Conservation (phyloP, 345 rosid species). For the Euphorbia pulcherrima region DNA sequence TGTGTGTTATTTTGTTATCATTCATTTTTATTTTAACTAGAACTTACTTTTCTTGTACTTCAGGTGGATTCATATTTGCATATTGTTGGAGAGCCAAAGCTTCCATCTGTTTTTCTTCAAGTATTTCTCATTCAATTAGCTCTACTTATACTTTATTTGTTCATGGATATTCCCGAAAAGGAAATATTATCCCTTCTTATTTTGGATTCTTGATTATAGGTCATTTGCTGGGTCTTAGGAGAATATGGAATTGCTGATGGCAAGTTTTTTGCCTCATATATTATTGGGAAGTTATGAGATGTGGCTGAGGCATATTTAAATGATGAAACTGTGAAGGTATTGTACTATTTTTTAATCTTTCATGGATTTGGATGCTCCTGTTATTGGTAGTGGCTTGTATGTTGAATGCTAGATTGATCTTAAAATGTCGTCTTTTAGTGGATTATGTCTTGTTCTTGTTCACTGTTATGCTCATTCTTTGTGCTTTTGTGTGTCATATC, state of each 20-base stretch:
- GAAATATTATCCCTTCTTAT: neutral
- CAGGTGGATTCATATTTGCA: slow-evolving; percentile 94
- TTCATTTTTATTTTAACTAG: neutral
- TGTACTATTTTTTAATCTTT: slow-evolving; percentile 3
- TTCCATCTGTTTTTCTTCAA: slow-evolving; percentile 93
- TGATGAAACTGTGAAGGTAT: slow-evolving; percentile 95
- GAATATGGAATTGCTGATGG: slow-evolving; percentile 90
- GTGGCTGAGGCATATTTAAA: slow-evolving; percentile 92
- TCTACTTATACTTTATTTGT: slow-evolving; percentile 4
- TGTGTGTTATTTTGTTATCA: no score
- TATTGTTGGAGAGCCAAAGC: slow-evolving; percentile 88
- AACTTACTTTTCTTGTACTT: slow-evolving; percentile 10
- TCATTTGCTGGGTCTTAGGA: slow-evolving; percentile 96
- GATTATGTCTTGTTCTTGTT: neutral
- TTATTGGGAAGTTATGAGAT: slow-evolving; percentile 88
- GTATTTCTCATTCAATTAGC: slow-evolving; percentile 33
- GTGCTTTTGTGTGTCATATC: neutral
- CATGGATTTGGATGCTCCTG: neutral
- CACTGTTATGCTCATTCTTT: neutral
- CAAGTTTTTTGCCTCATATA: slow-evolving; percentile 71
- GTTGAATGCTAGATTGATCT: neutral
- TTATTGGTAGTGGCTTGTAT: neutral
- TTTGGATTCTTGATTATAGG: slow-evolving; percentile 45
- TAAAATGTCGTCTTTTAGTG: neutral
- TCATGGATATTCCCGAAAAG: slow-evolving; percentile 4